phyloP scores from a whole-genome alignment of 768 basidiomycete genomes.

The Cystofilobasidium ferigula region DNA sequence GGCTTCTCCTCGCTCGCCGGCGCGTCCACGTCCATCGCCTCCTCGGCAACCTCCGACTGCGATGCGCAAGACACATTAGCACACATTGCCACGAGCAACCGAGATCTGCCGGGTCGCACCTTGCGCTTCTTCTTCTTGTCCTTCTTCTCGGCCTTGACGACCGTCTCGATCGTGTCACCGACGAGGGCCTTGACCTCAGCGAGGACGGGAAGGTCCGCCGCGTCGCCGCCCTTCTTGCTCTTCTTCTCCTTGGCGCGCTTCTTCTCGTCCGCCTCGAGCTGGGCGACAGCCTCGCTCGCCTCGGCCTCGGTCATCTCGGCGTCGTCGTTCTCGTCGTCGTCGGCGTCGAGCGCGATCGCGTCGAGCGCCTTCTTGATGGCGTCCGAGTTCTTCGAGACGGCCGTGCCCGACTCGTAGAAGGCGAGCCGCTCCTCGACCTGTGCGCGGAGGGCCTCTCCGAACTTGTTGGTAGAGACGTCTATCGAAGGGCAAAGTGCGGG shows the following conservation, averaged over 20 bases:
- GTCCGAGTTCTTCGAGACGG: conserved; percentile 69
- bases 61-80: not conserved
- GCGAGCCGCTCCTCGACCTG: conserved; percentile 92
- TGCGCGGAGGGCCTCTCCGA: conserved; percentile 80
- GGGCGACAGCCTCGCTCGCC: conserved; percentile 22
- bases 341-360: conserved; percentile 58
- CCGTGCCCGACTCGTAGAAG: conserved; percentile 61
- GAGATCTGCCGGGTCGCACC: conserved; percentile 25
- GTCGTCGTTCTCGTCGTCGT: conserved; percentile 67
- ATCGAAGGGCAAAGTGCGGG: not conserved
- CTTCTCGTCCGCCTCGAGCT: conserved; percentile 40
- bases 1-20: conserved; percentile 14
- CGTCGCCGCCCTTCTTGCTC: conserved; percentile 40
- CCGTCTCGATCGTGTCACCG: conserved; percentile 34
- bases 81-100: conserved; percentile 29
- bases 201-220: conserved; percentile 40
- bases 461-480: conserved; percentile 66
- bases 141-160: conserved; percentile 29
- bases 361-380: conserved; percentile 68
- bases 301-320: conserved; percentile 53
- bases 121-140: conserved; percentile 40
- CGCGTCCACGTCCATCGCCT: conserved; percentile 24
- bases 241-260: conserved; percentile 66
- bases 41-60: conserved; percentile 24
- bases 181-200: conserved; percentile 41